Evolutionary conservation across 352 stramenopile genomes (phyloP).

Genomic region (Phytophthora litchii): DNA sequence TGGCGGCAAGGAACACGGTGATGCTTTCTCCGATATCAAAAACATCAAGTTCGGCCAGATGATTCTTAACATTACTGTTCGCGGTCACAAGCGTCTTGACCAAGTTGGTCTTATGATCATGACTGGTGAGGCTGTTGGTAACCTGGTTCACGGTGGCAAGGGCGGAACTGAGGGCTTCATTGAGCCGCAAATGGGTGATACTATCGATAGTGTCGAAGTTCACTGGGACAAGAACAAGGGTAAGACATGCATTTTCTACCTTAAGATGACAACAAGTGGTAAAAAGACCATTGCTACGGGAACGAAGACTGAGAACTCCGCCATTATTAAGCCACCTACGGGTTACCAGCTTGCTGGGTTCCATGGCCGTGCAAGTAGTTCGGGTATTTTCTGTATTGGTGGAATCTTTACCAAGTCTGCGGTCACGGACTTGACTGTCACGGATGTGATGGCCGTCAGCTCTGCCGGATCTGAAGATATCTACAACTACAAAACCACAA

Average conservation of each 20-base stretch:
- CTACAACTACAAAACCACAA: conserved; percentile 33
- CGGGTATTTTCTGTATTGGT: conserved; percentile 24
- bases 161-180: conserved; percentile 22
- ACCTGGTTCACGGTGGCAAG: conserved; percentile 26
- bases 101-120: conserved; percentile 17
- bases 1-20: conserved; percentile 23
- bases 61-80: conserved; percentile 32
- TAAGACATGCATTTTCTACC: conserved; percentile 36
- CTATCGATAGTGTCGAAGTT: conserved; percentile 22
- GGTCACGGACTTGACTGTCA: conserved; percentile 14
- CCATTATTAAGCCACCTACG: conserved; percentile 14
- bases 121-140: conserved; percentile 15
- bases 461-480: conserved; percentile 7
- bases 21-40: conserved; percentile 35
- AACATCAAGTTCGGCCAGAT: conserved; percentile 32
- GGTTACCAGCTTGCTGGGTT: conserved; percentile 31
- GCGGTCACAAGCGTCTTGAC: conserved; percentile 24
- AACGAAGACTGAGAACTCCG: conserved; percentile 17
- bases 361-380: conserved; percentile 16
- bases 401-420: conserved; percentile 20
- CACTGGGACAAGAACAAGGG: conserved; percentile 34
- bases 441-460: conserved; percentile 25
- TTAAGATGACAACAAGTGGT: conserved; percentile 9
- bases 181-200: conserved; percentile 17
- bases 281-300: conserved; percentile 21